Conservation (phyloP, 139 green algal species). For the Dunaliella primolecta region DNA sequence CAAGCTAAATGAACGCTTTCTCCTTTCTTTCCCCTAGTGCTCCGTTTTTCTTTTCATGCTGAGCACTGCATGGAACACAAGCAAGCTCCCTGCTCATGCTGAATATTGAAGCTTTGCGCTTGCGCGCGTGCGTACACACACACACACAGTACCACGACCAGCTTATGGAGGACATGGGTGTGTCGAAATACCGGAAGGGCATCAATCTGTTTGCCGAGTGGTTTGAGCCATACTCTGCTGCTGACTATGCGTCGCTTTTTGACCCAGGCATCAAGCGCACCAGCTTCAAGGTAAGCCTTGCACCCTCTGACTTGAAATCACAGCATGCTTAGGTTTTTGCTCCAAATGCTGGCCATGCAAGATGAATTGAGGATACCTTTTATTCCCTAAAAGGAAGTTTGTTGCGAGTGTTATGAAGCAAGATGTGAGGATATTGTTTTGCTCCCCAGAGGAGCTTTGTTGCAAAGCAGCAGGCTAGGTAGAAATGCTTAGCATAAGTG, state of each 20-base stretch:
- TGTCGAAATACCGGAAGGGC: neutral
- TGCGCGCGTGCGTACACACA: neutral
- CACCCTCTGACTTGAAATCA: no score
- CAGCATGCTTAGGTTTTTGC: no score
- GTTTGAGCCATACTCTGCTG: conserved; percentile 30
- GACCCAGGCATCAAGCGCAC: neutral
- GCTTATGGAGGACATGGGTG: conserved; percentile 13
- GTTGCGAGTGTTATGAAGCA: no score
- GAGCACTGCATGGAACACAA: neutral
- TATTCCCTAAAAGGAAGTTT: no score
- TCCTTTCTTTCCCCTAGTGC: neutral
- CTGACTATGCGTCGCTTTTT: conserved; percentile 17
- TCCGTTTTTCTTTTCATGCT: neutral
- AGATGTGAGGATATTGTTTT: no score
- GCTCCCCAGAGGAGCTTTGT: no score
- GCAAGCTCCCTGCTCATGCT: neutral
- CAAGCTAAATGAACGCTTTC: neutral
- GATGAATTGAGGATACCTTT: no score
- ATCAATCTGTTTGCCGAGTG: conserved; percentile 15
- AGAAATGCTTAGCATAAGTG: no score
- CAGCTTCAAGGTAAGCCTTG: neutral
- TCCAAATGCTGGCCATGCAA: no score
- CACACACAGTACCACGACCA: conserved; percentile 28
- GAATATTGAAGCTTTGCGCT: neutral
- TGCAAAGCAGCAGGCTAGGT: no score